Conservation (phyloP, 495 filamentous ascomycete species). For the Lepraria neglecta region DNA sequence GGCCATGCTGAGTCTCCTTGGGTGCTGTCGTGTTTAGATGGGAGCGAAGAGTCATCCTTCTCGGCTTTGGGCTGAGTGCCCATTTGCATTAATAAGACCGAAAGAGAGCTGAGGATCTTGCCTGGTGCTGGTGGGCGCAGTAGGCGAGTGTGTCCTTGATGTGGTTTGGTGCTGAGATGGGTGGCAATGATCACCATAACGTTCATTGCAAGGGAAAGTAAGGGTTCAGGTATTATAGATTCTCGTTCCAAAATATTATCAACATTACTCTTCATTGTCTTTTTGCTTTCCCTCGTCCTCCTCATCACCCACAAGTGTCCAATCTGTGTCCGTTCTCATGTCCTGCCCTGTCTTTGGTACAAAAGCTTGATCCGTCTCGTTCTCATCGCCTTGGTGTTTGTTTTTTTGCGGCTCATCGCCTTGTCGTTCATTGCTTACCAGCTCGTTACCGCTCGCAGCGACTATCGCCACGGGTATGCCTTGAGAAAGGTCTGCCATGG, state of each 20-base stretch:
- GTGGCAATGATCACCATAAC: too few relatives aligned
- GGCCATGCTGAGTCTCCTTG: too few relatives aligned
- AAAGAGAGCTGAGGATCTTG: too few relatives aligned
- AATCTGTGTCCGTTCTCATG: slow-evolving; percentile 7
- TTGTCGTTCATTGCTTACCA: not conserved
- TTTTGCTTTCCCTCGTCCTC: slow-evolving; percentile 1
- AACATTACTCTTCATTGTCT: not conserved
- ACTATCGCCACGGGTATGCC: not conserved
- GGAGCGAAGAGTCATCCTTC: too few relatives aligned
- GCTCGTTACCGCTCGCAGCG: too few relatives aligned
- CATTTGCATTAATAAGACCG: too few relatives aligned
- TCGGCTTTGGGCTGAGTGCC: too few relatives aligned
- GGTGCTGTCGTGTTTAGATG: too few relatives aligned
- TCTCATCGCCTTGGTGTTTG: not conserved
- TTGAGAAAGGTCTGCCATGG: not conserved
- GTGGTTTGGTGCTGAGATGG: not conserved
- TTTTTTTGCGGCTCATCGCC: not conserved
- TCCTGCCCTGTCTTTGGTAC: not conserved
- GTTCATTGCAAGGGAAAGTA: not conserved
- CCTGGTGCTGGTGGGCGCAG: too few relatives aligned
- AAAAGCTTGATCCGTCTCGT: not conserved
- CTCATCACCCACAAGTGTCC: slow-evolving; percentile 13
- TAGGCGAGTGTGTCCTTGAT: too few relatives aligned
- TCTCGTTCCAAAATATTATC: not conserved
- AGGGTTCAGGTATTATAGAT: not conserved